Base-by-base conservation (phyloP, 2,329 filamentous ascomycete genomes). In the Colletotrichum neosansevieriae region DNA sequence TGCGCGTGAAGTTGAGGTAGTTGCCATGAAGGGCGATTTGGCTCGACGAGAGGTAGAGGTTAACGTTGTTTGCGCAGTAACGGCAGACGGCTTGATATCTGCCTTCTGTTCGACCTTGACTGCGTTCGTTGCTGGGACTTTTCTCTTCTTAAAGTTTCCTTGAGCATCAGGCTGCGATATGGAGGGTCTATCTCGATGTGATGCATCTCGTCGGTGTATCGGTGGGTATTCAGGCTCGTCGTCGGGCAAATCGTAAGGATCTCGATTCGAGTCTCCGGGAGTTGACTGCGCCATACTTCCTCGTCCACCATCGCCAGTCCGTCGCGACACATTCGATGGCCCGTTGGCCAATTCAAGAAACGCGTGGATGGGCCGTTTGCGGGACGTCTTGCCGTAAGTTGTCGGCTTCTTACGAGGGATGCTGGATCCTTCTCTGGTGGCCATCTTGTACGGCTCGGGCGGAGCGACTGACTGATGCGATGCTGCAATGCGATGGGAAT, bases 361-460 rank as follows among this genome's bases (percentile, higher is more conserved):
- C 12, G 69, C 60, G 34, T 69, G 66, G 0, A 69, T 69, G 11
- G 58, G 64, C 29, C 68, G 61, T 38, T 71, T 71, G 32, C 64
- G 60, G 21, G 70, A 65, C 13, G 70, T 71, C 49, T 70, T 71
- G 49, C 68, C 70, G 15, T 71, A 71, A 4, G 70, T 70, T n/a
- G 63, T 65, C 13, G 66, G 53, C 40, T 69, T 71, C 38, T 68
- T 70, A 13, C 59, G 69, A 34, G 54, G 63, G 42, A 54, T 60
- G 29, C 38, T 59, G 11, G 58, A 59, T 44, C 61, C 67, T 9
- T 71, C 69, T 54, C 58, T 64, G 17, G 67, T 69, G 12, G 69
- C 67, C 69, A 71, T 71, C 6, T 21, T 65, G 29, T 24, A 17
- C 34, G 32, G n/a, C 19, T 15, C 47, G 42, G 40, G 24, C 11